Evolutionary conservation across 148 eudicot species (phyloP).

Genomic region (Chenopodium berlandieri): DNA sequence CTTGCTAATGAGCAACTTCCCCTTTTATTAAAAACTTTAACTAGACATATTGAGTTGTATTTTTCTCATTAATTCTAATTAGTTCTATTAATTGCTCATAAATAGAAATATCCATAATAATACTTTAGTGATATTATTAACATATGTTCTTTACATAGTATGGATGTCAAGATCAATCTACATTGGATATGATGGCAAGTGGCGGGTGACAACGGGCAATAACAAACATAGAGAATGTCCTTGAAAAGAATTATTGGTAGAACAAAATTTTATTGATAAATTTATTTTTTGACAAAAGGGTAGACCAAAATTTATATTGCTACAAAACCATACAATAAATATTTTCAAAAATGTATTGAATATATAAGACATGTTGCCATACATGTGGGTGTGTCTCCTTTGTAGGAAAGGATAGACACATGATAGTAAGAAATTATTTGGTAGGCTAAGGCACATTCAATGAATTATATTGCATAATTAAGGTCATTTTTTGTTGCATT

Average conservation of each 20-base stretch:
- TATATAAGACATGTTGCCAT: background rate
- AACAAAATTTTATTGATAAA: background rate
- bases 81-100: background rate
- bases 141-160: slow-evolving; percentile 10
- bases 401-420: slow-evolving; percentile 22
- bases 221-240: slow-evolving; percentile 20
- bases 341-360: background rate
- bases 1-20: too few species aligned
- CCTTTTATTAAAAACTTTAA: too few species aligned
- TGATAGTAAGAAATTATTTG: slow-evolving; percentile 1
- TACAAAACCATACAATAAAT: background rate
- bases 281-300: background rate
- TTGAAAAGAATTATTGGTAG: background rate
- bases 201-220: slow-evolving; percentile 5
- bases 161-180: background rate
- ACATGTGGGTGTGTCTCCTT: slow-evolving; percentile 25
- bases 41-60: background rate
- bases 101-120: background rate
- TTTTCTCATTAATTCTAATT: background rate
- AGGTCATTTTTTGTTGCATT: slow-evolving; percentile 18
- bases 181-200: slow-evolving; percentile 1
- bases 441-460: background rate
- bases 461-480: background rate
- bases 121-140: background rate
- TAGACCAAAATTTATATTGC: background rate